Conservation (phyloP, 306 rosid species). For the Cercis canadensis region DNA sequence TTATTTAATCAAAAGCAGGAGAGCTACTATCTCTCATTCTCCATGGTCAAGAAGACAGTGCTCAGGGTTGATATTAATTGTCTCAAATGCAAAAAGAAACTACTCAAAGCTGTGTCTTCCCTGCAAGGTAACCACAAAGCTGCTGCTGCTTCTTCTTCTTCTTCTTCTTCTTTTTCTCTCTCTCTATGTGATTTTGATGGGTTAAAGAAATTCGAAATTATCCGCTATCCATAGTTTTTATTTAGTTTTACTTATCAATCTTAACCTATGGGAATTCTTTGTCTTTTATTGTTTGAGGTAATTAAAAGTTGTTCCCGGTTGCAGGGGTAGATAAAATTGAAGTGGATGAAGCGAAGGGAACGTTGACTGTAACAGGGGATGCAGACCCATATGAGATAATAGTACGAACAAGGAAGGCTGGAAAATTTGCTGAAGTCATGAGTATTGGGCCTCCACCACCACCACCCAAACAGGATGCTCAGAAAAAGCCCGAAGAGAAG, state of each 20-base stretch:
- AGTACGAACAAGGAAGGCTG: constrained; percentile 51
- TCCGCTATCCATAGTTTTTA: too few relatives aligned
- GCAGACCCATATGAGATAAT: constrained; percentile 74
- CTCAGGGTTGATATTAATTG: constrained; percentile 62
- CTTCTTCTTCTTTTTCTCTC: neutral
- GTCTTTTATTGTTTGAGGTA: too few relatives aligned
- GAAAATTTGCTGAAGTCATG: constrained; percentile 56
- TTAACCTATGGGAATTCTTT: too few relatives aligned
- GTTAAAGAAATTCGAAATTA: too few relatives aligned
- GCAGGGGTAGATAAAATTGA: constrained; percentile 76
- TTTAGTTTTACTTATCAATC: too few relatives aligned
- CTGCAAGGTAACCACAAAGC: constrained; percentile 51
- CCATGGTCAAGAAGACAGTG: constrained; percentile 61
- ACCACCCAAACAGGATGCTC: constrained; percentile 44
- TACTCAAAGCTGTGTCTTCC: constrained; percentile 59
- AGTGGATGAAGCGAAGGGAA: constrained; percentile 64
- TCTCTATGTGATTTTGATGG: neutral
- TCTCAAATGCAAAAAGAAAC: constrained; percentile 61
- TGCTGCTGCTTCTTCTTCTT: neutral
- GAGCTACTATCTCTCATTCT: constrained; percentile 11
- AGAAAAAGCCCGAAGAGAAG: constrained; percentile 37
- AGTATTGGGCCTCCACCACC: constrained; percentile 67
- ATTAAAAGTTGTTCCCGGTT: neutral
- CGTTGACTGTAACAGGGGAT: constrained; percentile 62
- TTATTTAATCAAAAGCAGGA: too few relatives aligned